These are phyloP conservation scores for Entomortierella lignicola DNA, from an alignment of 192 early-diverging fungal genomes.

Conservation along the genomic window DNA sequence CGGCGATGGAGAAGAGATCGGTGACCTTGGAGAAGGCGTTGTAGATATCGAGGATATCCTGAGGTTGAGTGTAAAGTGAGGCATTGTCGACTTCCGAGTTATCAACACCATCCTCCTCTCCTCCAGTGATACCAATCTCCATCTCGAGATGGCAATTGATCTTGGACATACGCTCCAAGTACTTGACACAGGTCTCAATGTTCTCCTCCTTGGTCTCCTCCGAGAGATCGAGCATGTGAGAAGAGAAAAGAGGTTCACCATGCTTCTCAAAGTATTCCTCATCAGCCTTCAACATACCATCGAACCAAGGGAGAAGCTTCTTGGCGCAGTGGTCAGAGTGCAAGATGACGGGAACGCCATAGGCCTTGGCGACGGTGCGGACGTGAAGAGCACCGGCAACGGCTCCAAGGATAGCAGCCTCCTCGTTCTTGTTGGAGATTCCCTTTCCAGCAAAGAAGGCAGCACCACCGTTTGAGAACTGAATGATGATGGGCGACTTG, in stretches of 20 bases:
- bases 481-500: slow-evolving; percentile 94
- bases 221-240: slow-evolving; percentile 98
- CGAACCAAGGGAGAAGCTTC: slow-evolving; percentile 97
- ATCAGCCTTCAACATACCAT: slow-evolving; percentile 95
- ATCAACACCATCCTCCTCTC: slow-evolving; percentile 99
- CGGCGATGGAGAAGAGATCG: slow-evolving; percentile 95
- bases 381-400: slow-evolving; percentile 92
- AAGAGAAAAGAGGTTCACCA: slow-evolving; percentile 95
- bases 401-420: slow-evolving; percentile 90
- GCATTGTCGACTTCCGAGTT: slow-evolving; percentile 93
- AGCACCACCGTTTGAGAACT: slow-evolving; percentile 95
- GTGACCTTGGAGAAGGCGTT: slow-evolving; percentile 87
- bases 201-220: slow-evolving; percentile 96
- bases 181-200: slow-evolving; percentile 90
- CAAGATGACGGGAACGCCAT: slow-evolving; percentile 82
- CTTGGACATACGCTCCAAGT: slow-evolving; percentile 90
- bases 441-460: slow-evolving; percentile 96
- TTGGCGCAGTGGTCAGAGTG: slow-evolving; percentile 98
- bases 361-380: slow-evolving; percentile 83
- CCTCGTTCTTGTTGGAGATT: slow-evolving; percentile 87
- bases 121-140: slow-evolving; percentile 99
- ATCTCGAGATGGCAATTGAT: slow-evolving; percentile 94
- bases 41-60: slow-evolving; percentile 97
- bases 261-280: slow-evolving; percentile 94
- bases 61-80: slow-evolving; percentile 93